Evolutionary conservation across 768 basidiomycete genomes (phyloP), one percentile per base, ranked within the genome.

Genomic region (Trichaptum fuscoviolaceum): DNA sequence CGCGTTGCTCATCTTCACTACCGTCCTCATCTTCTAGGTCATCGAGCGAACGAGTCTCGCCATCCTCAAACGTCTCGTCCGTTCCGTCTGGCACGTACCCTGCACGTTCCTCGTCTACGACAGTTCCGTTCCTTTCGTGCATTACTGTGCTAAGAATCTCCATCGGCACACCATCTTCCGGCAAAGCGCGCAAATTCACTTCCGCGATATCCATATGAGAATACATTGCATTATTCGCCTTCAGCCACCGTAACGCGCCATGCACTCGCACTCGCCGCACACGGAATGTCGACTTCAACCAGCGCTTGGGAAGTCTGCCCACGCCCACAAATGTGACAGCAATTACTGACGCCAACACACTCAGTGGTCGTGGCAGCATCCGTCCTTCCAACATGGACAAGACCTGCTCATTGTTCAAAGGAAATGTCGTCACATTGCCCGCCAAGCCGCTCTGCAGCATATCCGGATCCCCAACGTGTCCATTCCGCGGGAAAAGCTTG

Each of bases 401-500:
- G 6, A 82, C 75, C 0, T 70, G 75, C 0, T 69, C 25, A 3
- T 52, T 67, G 59, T 78, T 70, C 0, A 78, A 67, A 0, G 71
- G 66, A 64, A 73, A 82, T 0, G 70, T 75, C 2, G 67, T 73
- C 0, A 83, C 76, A 59, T 72, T 82, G 1, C 81, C 81, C 17
- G 68, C 63, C 73, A 82, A 73, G 0, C 70, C 78, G 0, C 65
- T 52, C 52, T 77, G 75, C 8, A 77, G 59, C 2, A 27, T 59
- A n/a, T 62, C 42, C 1, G 35, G 60, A 63, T 71, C 69, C 0
- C 36, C 18, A 12, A 12, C 42, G 9, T 67, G 65, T 7, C 66
- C 62, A 0, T 67, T 34, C 62, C 79, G 79, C 0, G 79, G 80
- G 65, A 67, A 76, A 1, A 82, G 67, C 64, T 82, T 81, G 74